Evolutionary conservation across 108 stramenopile genomes (phyloP).

Genomic region (Pelagomonas calceolata): DNA sequence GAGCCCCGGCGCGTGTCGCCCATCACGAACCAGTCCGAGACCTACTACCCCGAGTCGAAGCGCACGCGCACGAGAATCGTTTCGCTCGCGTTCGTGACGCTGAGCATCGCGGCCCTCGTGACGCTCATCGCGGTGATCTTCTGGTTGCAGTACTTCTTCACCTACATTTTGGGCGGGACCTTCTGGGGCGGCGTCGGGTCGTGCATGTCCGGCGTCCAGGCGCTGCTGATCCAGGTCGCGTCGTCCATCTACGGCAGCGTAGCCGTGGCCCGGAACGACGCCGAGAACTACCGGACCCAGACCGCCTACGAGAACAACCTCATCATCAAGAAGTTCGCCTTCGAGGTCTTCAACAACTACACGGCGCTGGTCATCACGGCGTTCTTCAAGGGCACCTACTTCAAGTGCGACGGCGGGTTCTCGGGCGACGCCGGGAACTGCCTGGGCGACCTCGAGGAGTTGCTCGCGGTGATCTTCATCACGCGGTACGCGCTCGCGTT

Average conservation of each 20-base stretch:
- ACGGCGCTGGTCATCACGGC: constrained; percentile 42
- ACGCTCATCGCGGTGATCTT: constrained; percentile 18
- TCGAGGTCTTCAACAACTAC: constrained; percentile 48
- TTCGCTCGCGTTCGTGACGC: constrained; percentile 12
- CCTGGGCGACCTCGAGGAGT: not conserved
- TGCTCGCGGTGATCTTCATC: not conserved
- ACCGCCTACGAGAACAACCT: constrained; percentile 35
- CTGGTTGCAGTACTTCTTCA: not conserved
- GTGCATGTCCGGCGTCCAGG: constrained; percentile 6
- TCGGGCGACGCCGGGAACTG: not conserved
- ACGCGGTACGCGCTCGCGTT: not conserved
- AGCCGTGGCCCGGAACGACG: constrained; percentile 11
- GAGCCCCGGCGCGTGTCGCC: not conserved
- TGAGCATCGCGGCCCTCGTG: constrained; percentile 24
- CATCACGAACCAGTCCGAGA: constrained; percentile 15
- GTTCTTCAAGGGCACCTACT: constrained; percentile 25
- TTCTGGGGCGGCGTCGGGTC: not conserved
- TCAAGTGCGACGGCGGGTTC: not conserved
- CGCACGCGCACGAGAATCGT: not conserved
- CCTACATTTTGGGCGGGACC: not conserved
- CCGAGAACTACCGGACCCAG: constrained; percentile 45
- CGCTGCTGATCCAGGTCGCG: constrained; percentile 17
- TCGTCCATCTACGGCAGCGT: constrained; percentile 1
- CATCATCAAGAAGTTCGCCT: constrained; percentile 49
- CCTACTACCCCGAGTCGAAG: constrained; percentile 4